Evolutionary conservation across 768 basidiomycete genomes (phyloP).

Genomic region (Lentinula aciculospora): DNA sequence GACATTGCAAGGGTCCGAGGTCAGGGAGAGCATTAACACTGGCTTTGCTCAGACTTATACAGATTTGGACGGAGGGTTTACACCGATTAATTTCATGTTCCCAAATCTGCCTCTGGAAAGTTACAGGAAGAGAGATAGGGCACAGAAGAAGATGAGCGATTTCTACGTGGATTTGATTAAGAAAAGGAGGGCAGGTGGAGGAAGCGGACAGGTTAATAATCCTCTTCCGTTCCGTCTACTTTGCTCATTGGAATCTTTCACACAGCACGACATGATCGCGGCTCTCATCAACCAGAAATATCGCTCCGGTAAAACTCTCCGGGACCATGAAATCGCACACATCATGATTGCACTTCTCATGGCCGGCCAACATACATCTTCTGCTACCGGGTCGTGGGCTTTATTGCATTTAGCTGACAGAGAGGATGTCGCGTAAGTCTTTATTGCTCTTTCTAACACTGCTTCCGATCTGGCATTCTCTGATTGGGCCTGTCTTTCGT

Average conservation of each 20-base stretch:
- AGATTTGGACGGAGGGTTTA: conserved; percentile 94
- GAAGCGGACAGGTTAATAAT: conserved; percentile 26
- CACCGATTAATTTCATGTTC: conserved; percentile 93
- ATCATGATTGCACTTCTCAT: conserved; percentile 98
- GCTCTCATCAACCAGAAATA: conserved; percentile 82
- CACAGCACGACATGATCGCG: conserved; percentile 83
- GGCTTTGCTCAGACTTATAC: conserved; percentile 79
- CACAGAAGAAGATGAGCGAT: conserved; percentile 88
- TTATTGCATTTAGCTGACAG: conserved; percentile 82
- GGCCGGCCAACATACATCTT: conserved; percentile 99
- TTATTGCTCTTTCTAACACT: not conserved
- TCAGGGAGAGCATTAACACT: conserved; percentile 73
- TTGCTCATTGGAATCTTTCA: not conserved
- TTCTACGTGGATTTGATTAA: conserved; percentile 88
- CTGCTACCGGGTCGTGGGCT: conserved; percentile 87
- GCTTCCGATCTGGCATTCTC: not conserved
- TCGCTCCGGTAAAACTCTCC: conserved; percentile 69
- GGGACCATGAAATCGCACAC: conserved; percentile 92
- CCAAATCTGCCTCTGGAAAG: conserved; percentile 88
- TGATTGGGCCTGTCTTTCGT: not conserved
- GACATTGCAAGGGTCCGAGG: conserved; percentile 91
- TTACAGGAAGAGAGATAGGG: conserved; percentile 83
- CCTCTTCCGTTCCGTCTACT: not conserved
- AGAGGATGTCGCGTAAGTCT: conserved; percentile 65
- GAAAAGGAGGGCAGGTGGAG: conserved; percentile 53